These are phyloP conservation scores for Solanum virginianum DNA, from an alignment of 257 asterid genomes.

Conservation along the genomic window DNA sequence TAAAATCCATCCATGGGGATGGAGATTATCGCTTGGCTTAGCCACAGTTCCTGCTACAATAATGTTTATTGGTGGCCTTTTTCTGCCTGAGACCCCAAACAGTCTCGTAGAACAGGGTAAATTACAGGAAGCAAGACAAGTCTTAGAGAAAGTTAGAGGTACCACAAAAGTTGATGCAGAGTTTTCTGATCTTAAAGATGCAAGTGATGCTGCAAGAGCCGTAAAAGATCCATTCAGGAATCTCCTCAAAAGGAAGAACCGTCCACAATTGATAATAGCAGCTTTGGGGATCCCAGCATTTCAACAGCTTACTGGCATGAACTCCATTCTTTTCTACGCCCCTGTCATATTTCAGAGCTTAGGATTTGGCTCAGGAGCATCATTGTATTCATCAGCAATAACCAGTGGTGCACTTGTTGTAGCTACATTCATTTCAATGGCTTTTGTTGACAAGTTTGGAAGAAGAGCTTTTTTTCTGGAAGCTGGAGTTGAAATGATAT, in stretches of 20 bases:
- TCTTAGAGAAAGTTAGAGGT: conserved; percentile 31
- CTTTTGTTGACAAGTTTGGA: conserved; percentile 25
- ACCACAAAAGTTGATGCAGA: conserved; percentile 35
- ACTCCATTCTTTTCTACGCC: conserved; percentile 51
- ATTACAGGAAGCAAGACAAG: conserved; percentile 14
- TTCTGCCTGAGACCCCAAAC: conserved; percentile 55
- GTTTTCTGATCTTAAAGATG: conserved; percentile 29
- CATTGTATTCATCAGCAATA: conserved; percentile 33
- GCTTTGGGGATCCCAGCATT: conserved; percentile 36
- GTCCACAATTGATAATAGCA: conserved; percentile 31
- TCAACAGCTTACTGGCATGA: conserved; percentile 63
- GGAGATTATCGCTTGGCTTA: conserved; percentile 28
- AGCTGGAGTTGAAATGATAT: conserved; percentile 63
- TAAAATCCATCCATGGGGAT: conserved; percentile 54
- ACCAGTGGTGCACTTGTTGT: conserved; percentile 30
- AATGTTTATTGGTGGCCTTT: conserved; percentile 26
- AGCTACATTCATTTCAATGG: conserved; percentile 34
- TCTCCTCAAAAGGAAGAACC: conserved; percentile 23
- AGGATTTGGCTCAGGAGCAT: conserved; percentile 30
- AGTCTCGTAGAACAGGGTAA: conserved; percentile 44
- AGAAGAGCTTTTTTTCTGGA: conserved; percentile 47
- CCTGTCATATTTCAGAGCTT: conserved; percentile 46
- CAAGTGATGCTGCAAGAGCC: conserved; percentile 35
- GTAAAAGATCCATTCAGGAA: conserved; percentile 26
- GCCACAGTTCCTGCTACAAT: conserved; percentile 30